Conservation (phyloP, 2,329 filamentous ascomycete genomes). For the Xylaria sp. region DNA sequence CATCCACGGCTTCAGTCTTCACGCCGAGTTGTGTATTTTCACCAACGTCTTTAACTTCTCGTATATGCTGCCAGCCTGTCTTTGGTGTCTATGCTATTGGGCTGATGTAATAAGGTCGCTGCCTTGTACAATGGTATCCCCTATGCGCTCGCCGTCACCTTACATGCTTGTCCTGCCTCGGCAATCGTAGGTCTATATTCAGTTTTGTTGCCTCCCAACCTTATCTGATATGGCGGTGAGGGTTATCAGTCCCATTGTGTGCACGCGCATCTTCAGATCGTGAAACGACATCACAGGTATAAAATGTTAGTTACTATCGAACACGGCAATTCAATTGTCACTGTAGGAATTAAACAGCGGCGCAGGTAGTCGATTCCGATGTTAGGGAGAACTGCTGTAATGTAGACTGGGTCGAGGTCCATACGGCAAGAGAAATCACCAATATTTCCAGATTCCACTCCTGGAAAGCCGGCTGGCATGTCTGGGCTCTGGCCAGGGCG, state of each 20-base stretch:
- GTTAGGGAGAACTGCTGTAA: constrained; percentile 1
- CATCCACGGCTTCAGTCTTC: constrained; percentile 13
- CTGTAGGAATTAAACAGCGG: constrained; percentile 9
- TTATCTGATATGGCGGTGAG: constrained; percentile 6
- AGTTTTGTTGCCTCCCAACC: constrained; percentile 11
- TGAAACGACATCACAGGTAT: constrained; percentile 16
- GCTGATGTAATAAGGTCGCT: constrained; percentile 27
- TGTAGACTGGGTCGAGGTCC: constrained; percentile 4
- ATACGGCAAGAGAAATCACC: constrained; percentile 9
- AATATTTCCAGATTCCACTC: constrained; percentile 5
- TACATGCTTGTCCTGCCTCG: constrained; percentile 28
- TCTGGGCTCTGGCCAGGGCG: constrained; percentile 8
- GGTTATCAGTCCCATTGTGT: constrained; percentile 3
- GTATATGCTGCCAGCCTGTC: constrained; percentile 33
- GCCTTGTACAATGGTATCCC: constrained; percentile 22
- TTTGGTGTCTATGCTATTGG: constrained; percentile 39
- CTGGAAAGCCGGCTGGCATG: constrained; percentile 1
- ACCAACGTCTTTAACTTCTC: constrained; percentile 31
- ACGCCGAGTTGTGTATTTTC: constrained; percentile 19
- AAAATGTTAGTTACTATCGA: constrained; percentile 10
- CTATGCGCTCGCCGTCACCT: constrained; percentile 20
- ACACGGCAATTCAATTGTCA: constrained; percentile 9
- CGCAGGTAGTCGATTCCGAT: constrained; percentile 6
- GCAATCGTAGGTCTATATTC: constrained; percentile 16
- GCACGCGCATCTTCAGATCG: constrained; percentile 17